These are phyloP conservation scores for Pseudognaphalium luteoalbum DNA, from an alignment of 129 eudicot genomes.

Conservation along the genomic window DNA sequence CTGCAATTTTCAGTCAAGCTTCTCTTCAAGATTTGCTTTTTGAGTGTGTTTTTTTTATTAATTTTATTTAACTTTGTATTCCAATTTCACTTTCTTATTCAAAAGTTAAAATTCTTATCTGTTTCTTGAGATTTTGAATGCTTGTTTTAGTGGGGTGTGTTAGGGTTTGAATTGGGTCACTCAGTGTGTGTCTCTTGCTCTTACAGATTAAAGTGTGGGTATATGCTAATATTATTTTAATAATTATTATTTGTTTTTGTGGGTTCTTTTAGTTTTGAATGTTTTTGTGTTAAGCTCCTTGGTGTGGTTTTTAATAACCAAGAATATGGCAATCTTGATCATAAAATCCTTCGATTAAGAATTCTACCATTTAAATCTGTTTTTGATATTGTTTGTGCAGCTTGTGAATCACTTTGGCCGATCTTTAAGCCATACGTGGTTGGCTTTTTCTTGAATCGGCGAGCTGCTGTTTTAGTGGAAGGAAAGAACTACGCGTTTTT, in stretches of 20 bases:
- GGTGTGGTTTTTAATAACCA: conserved; percentile 2
- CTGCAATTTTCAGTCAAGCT: conserved; percentile 18
- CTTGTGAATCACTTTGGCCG: too few relatives aligned
- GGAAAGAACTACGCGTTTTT: too few relatives aligned
- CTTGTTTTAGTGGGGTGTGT: conserved; percentile 16
- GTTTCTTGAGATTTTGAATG: background rate
- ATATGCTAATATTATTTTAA: conserved; percentile 10
- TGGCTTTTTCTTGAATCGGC: too few relatives aligned
- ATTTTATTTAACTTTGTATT: conserved; percentile 18
- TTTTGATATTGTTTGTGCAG: too few relatives aligned
- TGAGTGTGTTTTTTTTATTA: conserved; percentile 25
- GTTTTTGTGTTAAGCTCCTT: background rate
- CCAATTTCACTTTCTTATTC: conserved; percentile 9
- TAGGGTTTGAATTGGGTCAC: background rate
- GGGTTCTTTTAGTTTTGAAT: background rate
- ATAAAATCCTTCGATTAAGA: too few relatives aligned
- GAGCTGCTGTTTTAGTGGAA: too few relatives aligned
- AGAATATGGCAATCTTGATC: too few relatives aligned
- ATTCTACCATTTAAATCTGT: too few relatives aligned
- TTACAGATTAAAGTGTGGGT: conserved; percentile 6
- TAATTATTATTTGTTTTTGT: background rate
- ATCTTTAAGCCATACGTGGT: too few relatives aligned
- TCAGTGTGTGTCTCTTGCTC: conserved; percentile 11
- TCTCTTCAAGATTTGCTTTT: conserved; percentile 34
- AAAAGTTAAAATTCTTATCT: background rate